Conservation (phyloP, 805 yeast species). For the Yamadazyma insecticola region DNA sequence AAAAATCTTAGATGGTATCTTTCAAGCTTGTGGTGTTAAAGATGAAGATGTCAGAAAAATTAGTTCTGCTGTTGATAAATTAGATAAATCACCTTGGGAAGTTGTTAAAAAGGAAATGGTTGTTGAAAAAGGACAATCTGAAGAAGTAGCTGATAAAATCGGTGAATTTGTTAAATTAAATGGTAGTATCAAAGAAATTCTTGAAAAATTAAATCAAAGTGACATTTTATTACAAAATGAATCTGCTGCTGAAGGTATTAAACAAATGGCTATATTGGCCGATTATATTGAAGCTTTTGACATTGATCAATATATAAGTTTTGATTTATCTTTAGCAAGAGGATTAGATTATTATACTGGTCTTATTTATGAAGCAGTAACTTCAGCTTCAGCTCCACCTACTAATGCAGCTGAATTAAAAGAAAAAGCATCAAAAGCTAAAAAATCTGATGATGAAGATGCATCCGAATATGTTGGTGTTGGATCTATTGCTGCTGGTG, state of each 20-base stretch:
- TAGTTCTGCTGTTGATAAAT: slow-evolving; percentile 93
- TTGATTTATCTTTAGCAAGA: slow-evolving; percentile 93
- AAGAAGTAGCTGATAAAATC: slow-evolving; percentile 87
- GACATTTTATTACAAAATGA: slow-evolving; percentile 58
- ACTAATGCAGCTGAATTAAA: slow-evolving; percentile 66
- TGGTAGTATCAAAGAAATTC: slow-evolving; percentile 67
- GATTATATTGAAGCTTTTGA: slow-evolving; percentile 80
- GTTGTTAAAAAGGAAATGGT: slow-evolving; percentile 89
- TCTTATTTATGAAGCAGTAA: slow-evolving; percentile 92
- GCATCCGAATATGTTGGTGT: slow-evolving; percentile 97
- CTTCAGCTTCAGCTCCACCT: slow-evolving; percentile 96
- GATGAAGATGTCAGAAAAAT: slow-evolving; percentile 92
- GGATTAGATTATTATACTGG: slow-evolving; percentile 98
- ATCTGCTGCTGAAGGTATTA: slow-evolving; percentile 74
- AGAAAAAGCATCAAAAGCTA: slow-evolving; percentile 27
- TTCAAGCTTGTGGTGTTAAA: slow-evolving; percentile 89
- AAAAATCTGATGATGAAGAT: slow-evolving; percentile 46
- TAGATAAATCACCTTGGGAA: slow-evolving; percentile 95
- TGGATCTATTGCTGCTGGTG: slow-evolving; percentile 98
- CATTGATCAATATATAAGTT: slow-evolving; percentile 63
- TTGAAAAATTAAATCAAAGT: slow-evolving; percentile 52
- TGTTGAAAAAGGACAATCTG: slow-evolving; percentile 85
- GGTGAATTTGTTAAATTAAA: slow-evolving; percentile 86
- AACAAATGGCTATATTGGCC: slow-evolving; percentile 71
- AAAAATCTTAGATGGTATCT: slow-evolving; percentile 92